Evolutionary conservation across 2,329 filamentous ascomycete species (phyloP), one percentile per base, ranked within the genome.

Genomic region (Calycina marina): DNA sequence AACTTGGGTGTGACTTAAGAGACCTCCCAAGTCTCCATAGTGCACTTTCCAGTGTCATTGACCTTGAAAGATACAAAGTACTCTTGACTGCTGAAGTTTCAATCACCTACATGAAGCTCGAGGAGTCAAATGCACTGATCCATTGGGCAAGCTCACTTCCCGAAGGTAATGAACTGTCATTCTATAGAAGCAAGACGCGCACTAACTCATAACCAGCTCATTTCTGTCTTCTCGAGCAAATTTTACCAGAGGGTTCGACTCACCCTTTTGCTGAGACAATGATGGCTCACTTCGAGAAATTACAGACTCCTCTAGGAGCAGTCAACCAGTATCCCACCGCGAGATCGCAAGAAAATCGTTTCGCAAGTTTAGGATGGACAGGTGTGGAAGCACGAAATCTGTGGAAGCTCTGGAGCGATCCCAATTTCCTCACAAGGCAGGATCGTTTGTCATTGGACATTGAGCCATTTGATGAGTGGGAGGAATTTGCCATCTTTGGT

Each of bases 381-480:
- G 55, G 64, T 9, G 64, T 77, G 11, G 57, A 66, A 10, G 68
- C 73, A 27, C 68, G 69, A 51, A 82, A 76, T 45, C 60, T 94
- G 8, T 93, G 86, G 83, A 69, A 84, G 34, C 61, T 85, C 1
- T 94, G 86, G 86, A 72, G 67, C 8, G 72, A 80, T 42, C 60
- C 72, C 10, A 50, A 58, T 3, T 86, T 86, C 51, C 56, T 93
- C 13, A 62, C 61, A 4, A 48, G 64, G 1, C 55, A 63, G 1
- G 66, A 82, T 39, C 68, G 82, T 40, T 58, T 52, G 20, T 58
- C 57, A 8, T 57, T 94, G 10, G 77, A 93, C 44, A 56, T 85
- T 11, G 88, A 94, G 49, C 73, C 78, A 1, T 94, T 96, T 50
- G 88, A 96, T 53, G 86, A 94, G 56, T 93, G 84, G 84, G 88